Evolutionary conservation across 768 basidiomycete species (phyloP).

Genomic region (Macrolepiota fuliginosa): DNA sequence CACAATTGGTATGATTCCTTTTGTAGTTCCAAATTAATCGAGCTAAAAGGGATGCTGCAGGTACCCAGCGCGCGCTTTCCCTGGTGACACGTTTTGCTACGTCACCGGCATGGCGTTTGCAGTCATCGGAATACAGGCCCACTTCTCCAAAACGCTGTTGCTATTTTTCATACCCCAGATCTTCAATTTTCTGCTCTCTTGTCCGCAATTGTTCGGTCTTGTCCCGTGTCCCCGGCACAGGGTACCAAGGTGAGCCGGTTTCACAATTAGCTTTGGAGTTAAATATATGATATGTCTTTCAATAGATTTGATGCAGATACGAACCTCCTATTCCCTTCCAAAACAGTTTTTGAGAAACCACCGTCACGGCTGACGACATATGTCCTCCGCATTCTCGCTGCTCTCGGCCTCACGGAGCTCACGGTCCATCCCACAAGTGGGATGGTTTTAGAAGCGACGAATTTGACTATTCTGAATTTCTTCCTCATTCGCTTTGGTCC

Average conservation of each 20-base stretch:
- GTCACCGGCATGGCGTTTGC: slow-evolving; percentile 98
- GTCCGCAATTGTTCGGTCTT: slow-evolving; percentile 91
- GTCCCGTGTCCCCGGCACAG: slow-evolving; percentile 95
- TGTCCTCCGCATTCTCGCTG: slow-evolving; percentile 56
- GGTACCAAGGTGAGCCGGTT: slow-evolving; percentile 68
- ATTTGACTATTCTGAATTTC: slow-evolving; percentile 89
- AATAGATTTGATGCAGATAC: slow-evolving; percentile 72
- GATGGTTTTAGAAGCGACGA: slow-evolving; percentile 69
- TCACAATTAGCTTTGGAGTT: slow-evolving; percentile 4
- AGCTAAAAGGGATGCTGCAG: slow-evolving; percentile 36
- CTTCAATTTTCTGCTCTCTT: slow-evolving; percentile 94
- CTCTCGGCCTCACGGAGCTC: slow-evolving; percentile 66
- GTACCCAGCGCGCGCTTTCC: slow-evolving; percentile 95
- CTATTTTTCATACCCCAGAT: slow-evolving; percentile 98
- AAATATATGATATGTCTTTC: slow-evolving; percentile 12
- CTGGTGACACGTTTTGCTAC: slow-evolving; percentile 97
- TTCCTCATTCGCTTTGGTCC: slow-evolving; percentile 79
- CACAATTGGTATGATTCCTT: slow-evolving; percentile 82
- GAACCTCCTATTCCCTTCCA: slow-evolving; percentile 78
- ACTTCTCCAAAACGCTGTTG: slow-evolving; percentile 95
- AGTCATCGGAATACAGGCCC: slow-evolving; percentile 94
- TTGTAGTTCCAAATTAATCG: background rate
- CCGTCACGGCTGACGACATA: slow-evolving; percentile 54
- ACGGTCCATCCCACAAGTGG: slow-evolving; percentile 53
- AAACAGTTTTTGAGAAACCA: slow-evolving; percentile 53